These are phyloP conservation scores for Simplicillium aogashimaense DNA, from an alignment of 2,329 filamentous ascomycete species.

Conservation along the genomic window DNA sequence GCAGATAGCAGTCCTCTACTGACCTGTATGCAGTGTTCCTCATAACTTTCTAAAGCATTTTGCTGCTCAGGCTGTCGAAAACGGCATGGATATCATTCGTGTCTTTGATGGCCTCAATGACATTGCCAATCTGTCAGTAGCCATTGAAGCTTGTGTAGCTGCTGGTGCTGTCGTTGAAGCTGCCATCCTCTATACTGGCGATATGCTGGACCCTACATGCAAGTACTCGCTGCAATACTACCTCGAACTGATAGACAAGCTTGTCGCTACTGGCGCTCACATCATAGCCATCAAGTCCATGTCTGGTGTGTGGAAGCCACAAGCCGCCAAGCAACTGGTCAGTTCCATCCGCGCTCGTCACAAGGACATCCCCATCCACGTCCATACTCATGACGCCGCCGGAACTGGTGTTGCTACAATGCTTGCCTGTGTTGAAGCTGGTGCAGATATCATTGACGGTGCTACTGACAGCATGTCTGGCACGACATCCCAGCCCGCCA, in stretches of 20 bases:
- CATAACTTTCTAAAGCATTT: too few relatives aligned
- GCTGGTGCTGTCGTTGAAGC: slow-evolving; percentile 47
- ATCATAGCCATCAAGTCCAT: slow-evolving; percentile 80
- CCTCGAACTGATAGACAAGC: slow-evolving; percentile 66
- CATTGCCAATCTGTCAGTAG: too few relatives aligned
- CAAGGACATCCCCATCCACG: too few relatives aligned
- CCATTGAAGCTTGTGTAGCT: too few relatives aligned
- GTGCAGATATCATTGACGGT: slow-evolving; percentile 50
- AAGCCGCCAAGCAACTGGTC: slow-evolving; percentile 68
- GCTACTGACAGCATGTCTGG: slow-evolving; percentile 71
- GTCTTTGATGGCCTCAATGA: too few relatives aligned
- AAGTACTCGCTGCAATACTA: slow-evolving; percentile 93
- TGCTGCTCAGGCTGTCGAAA: too few relatives aligned
- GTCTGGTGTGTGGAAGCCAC: slow-evolving; percentile 83
- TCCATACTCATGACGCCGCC: too few relatives aligned
- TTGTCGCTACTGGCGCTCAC: slow-evolving; percentile 71
- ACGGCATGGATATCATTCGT: too few relatives aligned
- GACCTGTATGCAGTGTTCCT: too few relatives aligned
- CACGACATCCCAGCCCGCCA: slow-evolving; percentile 86
- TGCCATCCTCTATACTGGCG: slow-evolving; percentile 64
- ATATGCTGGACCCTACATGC: slow-evolving; percentile 69
- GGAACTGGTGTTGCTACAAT: too few relatives aligned
- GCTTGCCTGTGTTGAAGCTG: slow-evolving; percentile 66
- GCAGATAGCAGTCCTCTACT: too few relatives aligned
- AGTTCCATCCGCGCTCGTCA: slow-evolving; percentile 25